These are phyloP conservation scores for Crassisporium funariophilum DNA, from an alignment of 768 basidiomycete genomes.

Conservation along the genomic window DNA sequence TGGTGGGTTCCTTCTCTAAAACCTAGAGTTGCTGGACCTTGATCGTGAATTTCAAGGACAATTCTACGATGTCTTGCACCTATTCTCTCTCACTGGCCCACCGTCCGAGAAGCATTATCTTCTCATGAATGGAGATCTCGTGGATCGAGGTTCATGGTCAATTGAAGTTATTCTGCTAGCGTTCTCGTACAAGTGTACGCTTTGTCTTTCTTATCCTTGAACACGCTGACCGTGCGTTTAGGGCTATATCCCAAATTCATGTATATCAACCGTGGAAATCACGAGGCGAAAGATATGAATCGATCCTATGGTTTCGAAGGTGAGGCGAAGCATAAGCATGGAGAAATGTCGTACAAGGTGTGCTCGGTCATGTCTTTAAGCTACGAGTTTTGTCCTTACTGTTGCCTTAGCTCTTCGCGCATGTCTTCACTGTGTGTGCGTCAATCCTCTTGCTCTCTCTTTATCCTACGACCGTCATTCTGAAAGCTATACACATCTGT, in stretches of 20 bases:
- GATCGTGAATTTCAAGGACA: conserved; percentile 61
- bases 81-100: conserved; percentile 82
- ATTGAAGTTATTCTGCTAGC: conserved; percentile 91
- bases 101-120: conserved; percentile 86
- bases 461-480: not conserved
- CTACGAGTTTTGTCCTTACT: not conserved
- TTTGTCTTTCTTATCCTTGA: not conserved
- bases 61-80: conserved; percentile 91
- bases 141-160: conserved; percentile 96
- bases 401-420: conserved; percentile 74
- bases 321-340: conserved; percentile 95
- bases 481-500: too few species aligned
- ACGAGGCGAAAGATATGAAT: conserved; percentile 98
- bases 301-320: conserved; percentile 92
- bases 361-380: conserved; percentile 8
- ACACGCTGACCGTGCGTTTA: conserved; percentile 28
- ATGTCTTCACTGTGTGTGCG: conserved; percentile 89
- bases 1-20: conserved; percentile 47
- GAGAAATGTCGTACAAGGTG: conserved; percentile 93
- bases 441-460: conserved; percentile 11
- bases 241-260: conserved; percentile 91
- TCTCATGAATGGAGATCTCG: conserved; percentile 94
- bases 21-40: not conserved
- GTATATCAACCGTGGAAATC: conserved; percentile 96
- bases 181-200: conserved; percentile 92